These are phyloP conservation scores for Fusarium denticulatum DNA, from an alignment of 2,329 filamentous ascomycete species.

Conservation along the genomic window DNA sequence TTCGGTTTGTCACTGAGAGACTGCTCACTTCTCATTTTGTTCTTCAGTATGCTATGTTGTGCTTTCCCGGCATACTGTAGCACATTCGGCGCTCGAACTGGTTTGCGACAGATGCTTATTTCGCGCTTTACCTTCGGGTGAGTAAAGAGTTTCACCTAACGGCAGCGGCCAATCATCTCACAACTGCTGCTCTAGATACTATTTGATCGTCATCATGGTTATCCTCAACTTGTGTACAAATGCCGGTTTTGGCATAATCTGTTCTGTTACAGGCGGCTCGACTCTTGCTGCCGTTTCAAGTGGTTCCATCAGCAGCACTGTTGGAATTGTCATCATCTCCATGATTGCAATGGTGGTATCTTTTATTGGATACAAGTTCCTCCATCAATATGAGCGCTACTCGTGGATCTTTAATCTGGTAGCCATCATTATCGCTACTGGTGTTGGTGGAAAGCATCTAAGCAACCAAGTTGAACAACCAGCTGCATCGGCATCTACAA, in stretches of 20 bases:
- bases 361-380: not conserved
- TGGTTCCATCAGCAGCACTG: not conserved
- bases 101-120: not conserved
- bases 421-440: not conserved
- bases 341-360: not conserved
- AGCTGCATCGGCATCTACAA: not conserved
- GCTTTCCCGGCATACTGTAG: not conserved
- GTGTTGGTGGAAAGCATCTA: not conserved
- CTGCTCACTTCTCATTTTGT: not conserved
- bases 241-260: not conserved
- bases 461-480: not conserved
- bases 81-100: not conserved
- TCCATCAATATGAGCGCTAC: not conserved
- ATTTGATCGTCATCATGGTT: not conserved
- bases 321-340: not conserved
- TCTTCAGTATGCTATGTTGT: not conserved
- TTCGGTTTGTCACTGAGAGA: not conserved
- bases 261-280: not conserved
- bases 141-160: not conserved
- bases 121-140: not conserved
- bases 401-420: not conserved
- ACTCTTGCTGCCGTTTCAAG: not conserved
- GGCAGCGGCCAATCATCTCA: not conserved
- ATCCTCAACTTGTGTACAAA: not conserved
- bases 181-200: not conserved